A percentile compares a stretch with the other conserved stretches of the same genome.
These are phyloP conservation scores for Astragalus glycyphyllos DNA, from an alignment of 306 rosid species.

Conservation along the genomic window DNA sequence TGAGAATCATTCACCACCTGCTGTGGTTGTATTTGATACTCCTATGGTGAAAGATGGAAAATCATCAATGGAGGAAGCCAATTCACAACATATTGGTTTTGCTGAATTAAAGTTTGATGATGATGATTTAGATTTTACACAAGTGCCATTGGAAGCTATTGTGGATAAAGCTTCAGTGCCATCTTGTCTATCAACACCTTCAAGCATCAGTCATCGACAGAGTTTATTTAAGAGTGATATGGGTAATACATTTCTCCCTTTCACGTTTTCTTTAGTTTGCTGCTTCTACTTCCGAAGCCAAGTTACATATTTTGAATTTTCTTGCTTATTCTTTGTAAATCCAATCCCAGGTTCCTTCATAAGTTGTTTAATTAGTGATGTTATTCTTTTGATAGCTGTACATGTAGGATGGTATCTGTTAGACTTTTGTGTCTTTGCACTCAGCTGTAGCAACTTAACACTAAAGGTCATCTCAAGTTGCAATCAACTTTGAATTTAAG, in stretches of 20 bases:
- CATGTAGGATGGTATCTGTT: too few relatives aligned
- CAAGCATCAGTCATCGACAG: slow-evolving; percentile 3
- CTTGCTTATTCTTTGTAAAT: slow-evolving; percentile 20
- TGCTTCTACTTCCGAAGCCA: slow-evolving; percentile 20
- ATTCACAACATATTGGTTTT: not conserved
- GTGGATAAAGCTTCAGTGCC: slow-evolving; percentile 1
- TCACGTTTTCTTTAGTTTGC: slow-evolving; percentile 8
- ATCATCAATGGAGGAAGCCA: not conserved
- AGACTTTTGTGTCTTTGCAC: not conserved
- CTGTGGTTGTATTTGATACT: not conserved
- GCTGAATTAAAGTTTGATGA: slow-evolving; percentile 8
- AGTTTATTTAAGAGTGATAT: slow-evolving; percentile 22
- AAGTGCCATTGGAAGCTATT: slow-evolving; percentile 22
- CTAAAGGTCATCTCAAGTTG: not conserved
- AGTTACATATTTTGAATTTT: slow-evolving; percentile 21
- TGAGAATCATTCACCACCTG: not conserved
- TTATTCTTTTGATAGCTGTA: slow-evolving; percentile 26
- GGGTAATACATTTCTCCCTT: slow-evolving; percentile 1
- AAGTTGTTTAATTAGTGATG: not conserved
- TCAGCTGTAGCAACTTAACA: not conserved
- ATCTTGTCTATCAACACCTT: slow-evolving; percentile 21
- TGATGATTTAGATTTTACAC: slow-evolving; percentile 8
- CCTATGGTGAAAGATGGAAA: slow-evolving; percentile 23
- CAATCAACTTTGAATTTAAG: slow-evolving; percentile 1
- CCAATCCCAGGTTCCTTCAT: not conserved